These are phyloP conservation scores for Mycena polygramma DNA, from an alignment of 768 basidiomycete genomes.

Conservation along the genomic window DNA sequence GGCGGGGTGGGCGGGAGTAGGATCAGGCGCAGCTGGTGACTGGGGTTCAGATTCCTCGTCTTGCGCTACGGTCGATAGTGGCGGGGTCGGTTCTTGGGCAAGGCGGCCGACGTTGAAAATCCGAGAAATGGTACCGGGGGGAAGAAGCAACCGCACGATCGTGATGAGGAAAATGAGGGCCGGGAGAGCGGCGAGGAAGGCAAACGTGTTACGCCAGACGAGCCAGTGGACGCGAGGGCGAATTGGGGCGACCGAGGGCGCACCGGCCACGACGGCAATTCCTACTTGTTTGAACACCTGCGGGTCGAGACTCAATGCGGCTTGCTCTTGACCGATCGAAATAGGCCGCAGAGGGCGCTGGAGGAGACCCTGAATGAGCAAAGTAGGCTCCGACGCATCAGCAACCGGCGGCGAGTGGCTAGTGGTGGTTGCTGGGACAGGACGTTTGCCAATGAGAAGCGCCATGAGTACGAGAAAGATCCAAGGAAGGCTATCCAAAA, in stretches of 20 bases:
- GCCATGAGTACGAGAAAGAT: background rate
- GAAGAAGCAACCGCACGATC: background rate
- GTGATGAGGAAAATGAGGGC: background rate
- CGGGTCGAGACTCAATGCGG: background rate
- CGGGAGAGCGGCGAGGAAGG: background rate
- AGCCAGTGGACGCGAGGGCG: background rate
- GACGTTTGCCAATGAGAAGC: too few relatives aligned
- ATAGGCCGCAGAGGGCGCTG: background rate
- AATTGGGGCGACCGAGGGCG: too few relatives aligned
- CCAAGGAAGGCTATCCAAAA: background rate
- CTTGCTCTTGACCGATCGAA: background rate
- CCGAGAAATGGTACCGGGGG: background rate
- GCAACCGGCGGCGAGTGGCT: too few relatives aligned
- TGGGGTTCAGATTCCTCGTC: background rate
- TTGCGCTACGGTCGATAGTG: background rate
- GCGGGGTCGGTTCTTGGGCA: too few relatives aligned
- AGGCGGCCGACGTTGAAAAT: too few relatives aligned
- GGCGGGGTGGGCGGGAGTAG: background rate
- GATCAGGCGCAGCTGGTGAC: background rate
- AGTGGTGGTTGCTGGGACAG: too few relatives aligned
- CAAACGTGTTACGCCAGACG: background rate
- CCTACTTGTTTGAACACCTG: background rate
- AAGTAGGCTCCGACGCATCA: background rate
- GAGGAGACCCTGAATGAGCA: background rate
- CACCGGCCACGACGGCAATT: too few relatives aligned